phyloP scores from a whole-genome alignment of 805 yeast species.

The Candida ulmi region DNA sequence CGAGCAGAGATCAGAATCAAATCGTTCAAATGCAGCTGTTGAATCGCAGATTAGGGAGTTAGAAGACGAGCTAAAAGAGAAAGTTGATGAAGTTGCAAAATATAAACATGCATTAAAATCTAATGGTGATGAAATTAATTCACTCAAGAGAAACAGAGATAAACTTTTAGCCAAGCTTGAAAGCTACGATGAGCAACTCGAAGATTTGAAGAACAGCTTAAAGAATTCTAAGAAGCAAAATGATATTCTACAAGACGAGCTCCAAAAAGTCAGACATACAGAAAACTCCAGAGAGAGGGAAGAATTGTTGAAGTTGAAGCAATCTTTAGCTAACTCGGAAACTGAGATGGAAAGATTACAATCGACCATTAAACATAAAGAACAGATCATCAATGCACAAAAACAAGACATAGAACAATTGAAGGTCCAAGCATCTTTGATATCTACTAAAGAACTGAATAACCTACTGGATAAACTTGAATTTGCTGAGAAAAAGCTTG shows the following conservation, averaged over 20 bases:
- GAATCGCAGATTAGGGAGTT: conserved; percentile 13
- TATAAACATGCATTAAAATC: conserved; percentile 7
- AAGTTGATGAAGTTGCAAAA: conserved; percentile 10
- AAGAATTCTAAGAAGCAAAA: conserved; percentile 2
- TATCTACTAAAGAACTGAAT: not conserved
- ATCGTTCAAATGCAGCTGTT: not conserved
- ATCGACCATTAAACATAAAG: conserved; percentile 14
- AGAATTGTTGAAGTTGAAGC: conserved; percentile 5
- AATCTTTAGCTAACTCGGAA: conserved; percentile 11
- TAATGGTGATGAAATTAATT: conserved; percentile 2
- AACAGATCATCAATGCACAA: conserved; percentile 17
- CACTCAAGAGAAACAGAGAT: not conserved
- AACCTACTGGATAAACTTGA: conserved; percentile 13
- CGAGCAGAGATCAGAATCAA: conserved; percentile 3
- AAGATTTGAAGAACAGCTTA: conserved; percentile 1
- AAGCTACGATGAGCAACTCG: conserved; percentile 2
- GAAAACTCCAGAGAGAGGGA: not conserved
- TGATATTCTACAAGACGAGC: conserved; percentile 3
- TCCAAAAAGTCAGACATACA: conserved; percentile 7
- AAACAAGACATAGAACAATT: conserved; percentile 14
- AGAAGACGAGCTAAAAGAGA: conserved; percentile 7
- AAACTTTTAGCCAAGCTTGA: not conserved
- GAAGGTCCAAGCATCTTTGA: conserved; percentile 3
- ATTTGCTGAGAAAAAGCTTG: conserved; percentile 22
- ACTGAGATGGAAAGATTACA: conserved; percentile 10